Evolutionary conservation across 2,329 filamentous ascomycete genomes (phyloP), one percentile per base, ranked within the genome.

Genomic region (Alternaria sp.): DNA sequence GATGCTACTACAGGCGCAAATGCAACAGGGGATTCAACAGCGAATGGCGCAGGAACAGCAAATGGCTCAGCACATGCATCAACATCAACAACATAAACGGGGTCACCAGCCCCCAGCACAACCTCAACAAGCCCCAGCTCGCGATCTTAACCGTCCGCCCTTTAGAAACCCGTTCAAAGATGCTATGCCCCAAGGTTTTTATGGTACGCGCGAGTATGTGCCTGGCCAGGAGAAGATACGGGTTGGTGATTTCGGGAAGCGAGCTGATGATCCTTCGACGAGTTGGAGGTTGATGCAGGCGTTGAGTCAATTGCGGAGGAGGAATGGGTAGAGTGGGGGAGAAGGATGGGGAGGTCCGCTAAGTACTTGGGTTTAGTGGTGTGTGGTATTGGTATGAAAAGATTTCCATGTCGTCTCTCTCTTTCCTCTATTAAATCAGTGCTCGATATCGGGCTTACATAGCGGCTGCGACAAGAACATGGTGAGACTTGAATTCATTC

Each of bases 191-290:
- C 21, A 4, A 13, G 44, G 44, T 9, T 34, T 21, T 6, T 48
- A 48, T 8, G 44, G 44, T n/a, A 48, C 10, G 31, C 44, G 44
- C 44, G 21, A n/a, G 31, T 48, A 48, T 5, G 44, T 48, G 21
- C 13, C 44, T 5, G 44, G 44, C 2, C 44, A 48, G 31, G 44
- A 48, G 13, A 14, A 4, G 3, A 48, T 48, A 23, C 13, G 14
- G 10, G 37, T 40, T 0, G 17, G 31, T 10, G 21, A 33, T 1
- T 0, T 1, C 21, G 44, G 9, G 14, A 13, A n/a, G 21, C 44
- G 44, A 1, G 17, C 8, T 11, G 44, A 48, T 10, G 31, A 48
- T 11, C 44, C 44, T 7, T 14, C 7, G 17, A 36, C 21, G 14
- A 34, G 33, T 4, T 48, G 44, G 44, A 21, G 26, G 10, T n/a